Evolutionary conservation across 768 basidiomycete species (phyloP).

Genomic region (Polyporus arcularius): DNA sequence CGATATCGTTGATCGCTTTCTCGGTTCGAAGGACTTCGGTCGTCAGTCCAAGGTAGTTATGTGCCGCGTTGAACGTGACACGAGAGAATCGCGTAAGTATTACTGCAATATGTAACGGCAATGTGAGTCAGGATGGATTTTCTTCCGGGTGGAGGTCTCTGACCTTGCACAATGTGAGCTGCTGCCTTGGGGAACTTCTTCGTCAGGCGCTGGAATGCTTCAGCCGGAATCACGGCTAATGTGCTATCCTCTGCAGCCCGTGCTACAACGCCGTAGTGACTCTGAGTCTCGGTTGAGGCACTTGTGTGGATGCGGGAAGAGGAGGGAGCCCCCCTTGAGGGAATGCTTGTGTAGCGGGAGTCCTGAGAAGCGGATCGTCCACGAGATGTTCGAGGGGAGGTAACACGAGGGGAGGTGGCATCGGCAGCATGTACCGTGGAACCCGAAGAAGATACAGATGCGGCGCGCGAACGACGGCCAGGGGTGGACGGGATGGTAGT

Average conservation of each 20-base stretch:
- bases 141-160: too few species aligned
- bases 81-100: constrained; percentile 95
- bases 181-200: constrained; percentile 97
- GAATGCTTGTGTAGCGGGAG: constrained; percentile 9
- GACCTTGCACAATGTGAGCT: constrained; percentile 92
- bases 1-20: constrained; percentile 95
- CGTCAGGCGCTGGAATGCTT: constrained; percentile 91
- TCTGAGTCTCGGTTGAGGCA: constrained; percentile 26
- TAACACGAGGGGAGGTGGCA: constrained; percentile 27
- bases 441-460: constrained; percentile 64
- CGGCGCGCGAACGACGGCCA: constrained; percentile 42
- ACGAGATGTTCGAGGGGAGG: constrained; percentile 31
- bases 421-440: constrained; percentile 65
- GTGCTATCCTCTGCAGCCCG: constrained; percentile 93
- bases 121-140: too few species aligned
- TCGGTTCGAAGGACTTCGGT: constrained; percentile 95
- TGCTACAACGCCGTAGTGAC: constrained; percentile 78
- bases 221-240: constrained; percentile 97
- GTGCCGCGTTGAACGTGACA: constrained; percentile 97
- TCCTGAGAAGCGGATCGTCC: constrained; percentile 16
- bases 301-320: constrained; percentile 1
- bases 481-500: constrained; percentile 24
- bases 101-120: constrained; percentile 39
- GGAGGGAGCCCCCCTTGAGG: constrained; percentile 1
- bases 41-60: constrained; percentile 93